Conservation (phyloP, 768 basidiomycete species). For the Sporobolomyces roseus region DNA sequence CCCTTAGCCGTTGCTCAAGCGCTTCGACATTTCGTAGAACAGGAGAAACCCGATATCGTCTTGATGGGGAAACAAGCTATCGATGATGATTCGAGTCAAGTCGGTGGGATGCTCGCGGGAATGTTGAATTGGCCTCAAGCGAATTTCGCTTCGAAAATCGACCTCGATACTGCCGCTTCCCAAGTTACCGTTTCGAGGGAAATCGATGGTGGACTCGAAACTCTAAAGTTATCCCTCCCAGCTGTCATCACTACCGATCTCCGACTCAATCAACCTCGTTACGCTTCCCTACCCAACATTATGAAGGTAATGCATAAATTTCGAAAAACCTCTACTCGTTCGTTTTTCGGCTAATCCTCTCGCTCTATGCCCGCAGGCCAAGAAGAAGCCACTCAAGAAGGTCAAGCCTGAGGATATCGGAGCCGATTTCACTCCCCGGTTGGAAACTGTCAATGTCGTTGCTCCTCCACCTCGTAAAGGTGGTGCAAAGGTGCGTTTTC, state of each 20-base stretch:
- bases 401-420: constrained; percentile 72
- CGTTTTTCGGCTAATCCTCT: neutral
- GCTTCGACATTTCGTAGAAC: constrained; percentile 67
- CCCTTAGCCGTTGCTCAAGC: constrained; percentile 87
- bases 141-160: constrained; percentile 83
- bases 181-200: constrained; percentile 75
- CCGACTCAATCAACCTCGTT: constrained; percentile 79
- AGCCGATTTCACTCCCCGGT: constrained; percentile 72
- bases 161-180: constrained; percentile 59
- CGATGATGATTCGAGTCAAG: constrained; percentile 91
- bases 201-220: constrained; percentile 90
- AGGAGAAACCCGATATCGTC: constrained; percentile 68
- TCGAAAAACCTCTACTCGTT: no score
- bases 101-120: constrained; percentile 95
- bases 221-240: constrained; percentile 72
- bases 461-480: constrained; percentile 89
- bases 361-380: constrained; percentile 57
- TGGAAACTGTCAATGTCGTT: constrained; percentile 80
- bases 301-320: no score
- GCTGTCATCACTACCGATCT: constrained; percentile 88
- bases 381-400: constrained; percentile 93
- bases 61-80: constrained; percentile 98
- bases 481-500: constrained; percentile 70
- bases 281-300: constrained; percentile 93
- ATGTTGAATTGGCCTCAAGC: constrained; percentile 89